These are phyloP conservation scores for Sungouiella thailandica DNA, from an alignment of 805 yeast genomes.

Conservation along the genomic window DNA sequence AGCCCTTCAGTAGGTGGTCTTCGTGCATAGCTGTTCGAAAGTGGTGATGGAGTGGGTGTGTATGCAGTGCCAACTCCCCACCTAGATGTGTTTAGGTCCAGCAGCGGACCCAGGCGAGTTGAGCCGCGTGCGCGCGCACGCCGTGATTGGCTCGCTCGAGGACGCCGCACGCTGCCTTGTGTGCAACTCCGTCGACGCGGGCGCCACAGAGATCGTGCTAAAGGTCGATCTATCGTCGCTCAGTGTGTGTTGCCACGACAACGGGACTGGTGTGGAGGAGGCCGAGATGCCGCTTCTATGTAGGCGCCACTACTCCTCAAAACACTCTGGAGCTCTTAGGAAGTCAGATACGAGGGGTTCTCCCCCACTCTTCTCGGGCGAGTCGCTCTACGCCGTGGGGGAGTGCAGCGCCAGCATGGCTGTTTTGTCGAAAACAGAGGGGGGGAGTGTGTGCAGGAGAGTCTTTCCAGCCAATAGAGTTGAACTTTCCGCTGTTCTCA, in stretches of 20 bases:
- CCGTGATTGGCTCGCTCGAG: constrained; percentile 27
- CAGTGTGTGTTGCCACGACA: constrained; percentile 47
- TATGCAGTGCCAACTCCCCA: no score
- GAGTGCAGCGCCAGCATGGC: neutral
- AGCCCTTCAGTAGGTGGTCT: constrained; percentile 48
- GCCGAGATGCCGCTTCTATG: constrained; percentile 48
- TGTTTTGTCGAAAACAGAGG: neutral
- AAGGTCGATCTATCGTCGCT: constrained; percentile 27
- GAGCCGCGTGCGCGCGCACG: constrained; percentile 27
- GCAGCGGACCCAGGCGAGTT: no score
- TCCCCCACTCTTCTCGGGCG: constrained; percentile 8
- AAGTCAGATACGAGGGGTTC: no score
- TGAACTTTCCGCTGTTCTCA: neutral
- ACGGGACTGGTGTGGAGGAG: constrained; percentile 65
- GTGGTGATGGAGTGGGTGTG: no score
- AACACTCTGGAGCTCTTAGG: neutral
- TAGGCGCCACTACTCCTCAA: constrained; percentile 26
- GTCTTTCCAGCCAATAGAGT: no score
- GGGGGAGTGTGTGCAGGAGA: no score
- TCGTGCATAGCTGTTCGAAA: constrained; percentile 7
- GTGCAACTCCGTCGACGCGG: constrained; percentile 54
- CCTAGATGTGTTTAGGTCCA: no score
- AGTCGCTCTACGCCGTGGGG: constrained; percentile 8
- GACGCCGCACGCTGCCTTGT: constrained; percentile 47
- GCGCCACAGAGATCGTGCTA: constrained; percentile 36